Conservation (phyloP, 768 basidiomycete species). For the Gymnopilus junonius region DNA sequence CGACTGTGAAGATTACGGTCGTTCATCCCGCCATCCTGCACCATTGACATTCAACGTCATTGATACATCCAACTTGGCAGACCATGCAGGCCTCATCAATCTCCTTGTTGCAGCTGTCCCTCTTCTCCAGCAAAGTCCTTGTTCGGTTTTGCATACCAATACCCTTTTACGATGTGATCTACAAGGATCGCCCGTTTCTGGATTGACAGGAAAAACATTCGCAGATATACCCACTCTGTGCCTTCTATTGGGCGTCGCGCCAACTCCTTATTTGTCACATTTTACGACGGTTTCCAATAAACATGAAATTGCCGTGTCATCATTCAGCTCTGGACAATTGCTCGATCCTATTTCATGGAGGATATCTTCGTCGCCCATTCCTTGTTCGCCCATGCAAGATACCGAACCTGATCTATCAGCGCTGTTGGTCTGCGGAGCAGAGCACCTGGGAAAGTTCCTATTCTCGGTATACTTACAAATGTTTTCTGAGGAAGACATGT, state of each 20-base stretch:
- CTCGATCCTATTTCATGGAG: conserved; percentile 47
- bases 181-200: conserved; percentile 15
- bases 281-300: conserved; percentile 44
- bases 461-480: conserved; percentile 47
- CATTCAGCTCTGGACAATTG: conserved; percentile 26
- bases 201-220: conserved; percentile 35
- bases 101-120: conserved; percentile 42
- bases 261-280: conserved; percentile 41
- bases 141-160: conserved; percentile 45
- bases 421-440: conserved; percentile 23
- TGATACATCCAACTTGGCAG: conserved; percentile 53
- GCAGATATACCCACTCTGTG: conserved; percentile 45
- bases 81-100: conserved; percentile 52
- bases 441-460: conserved; percentile 40
- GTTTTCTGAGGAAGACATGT: conserved; percentile 46
- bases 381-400: conserved; percentile 1
- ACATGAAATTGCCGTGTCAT: conserved; percentile 37
- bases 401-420: not conserved
- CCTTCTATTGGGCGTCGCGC: conserved; percentile 45
- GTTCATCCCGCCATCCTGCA: conserved; percentile 16
- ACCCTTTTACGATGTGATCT: conserved; percentile 33
- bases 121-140: conserved; percentile 34
- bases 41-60: conserved; percentile 48
- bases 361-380: conserved; percentile 25
- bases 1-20: conserved; percentile 33